Evolutionary conservation across 2,329 filamentous ascomycete genomes (phyloP), one percentile per base, ranked within the genome.

Genomic region (Neoarthrinium moseri): DNA sequence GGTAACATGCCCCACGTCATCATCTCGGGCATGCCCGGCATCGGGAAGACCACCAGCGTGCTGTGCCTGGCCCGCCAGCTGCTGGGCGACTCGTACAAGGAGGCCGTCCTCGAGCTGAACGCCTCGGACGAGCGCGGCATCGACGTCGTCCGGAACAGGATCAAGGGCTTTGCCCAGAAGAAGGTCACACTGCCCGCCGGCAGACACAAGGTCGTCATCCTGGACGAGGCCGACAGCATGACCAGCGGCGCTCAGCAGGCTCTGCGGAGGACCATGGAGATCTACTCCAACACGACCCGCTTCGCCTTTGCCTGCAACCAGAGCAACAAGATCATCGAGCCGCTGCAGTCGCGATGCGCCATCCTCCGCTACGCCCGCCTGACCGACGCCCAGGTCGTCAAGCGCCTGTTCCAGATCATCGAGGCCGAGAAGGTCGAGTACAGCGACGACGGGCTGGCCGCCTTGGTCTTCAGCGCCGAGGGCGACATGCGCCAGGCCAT

Each of bases 1-100:
- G 94, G 94, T 58, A 99, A 99, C 71, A 96, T 99, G 91, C 94
- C 94, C 3, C 94, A 99, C 70, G 83, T 99, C 61, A 97, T 99
- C 69, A 97, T 99, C 61, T 96, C 90, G n/a, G 94, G 94, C 49
- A 97, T 96, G 91, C 94, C 94, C 17, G 94, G 94, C 62, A 99
- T 97, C 61, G 94, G 94, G 68, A 99, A 99, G 75, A 99, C 94
- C 4, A 97, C 94, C 1, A 96, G 91, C 46, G 86, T 99, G 46
- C 74, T 97, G 50, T 97, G 94, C 64, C 81, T 99, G 37, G 94
- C 94, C 15, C 82, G 92, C 49, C 92, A 97, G 65, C 72, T 99
- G 49, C 77, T 99, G 2, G 94, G 94, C 7, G 88, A 95, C 62
- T 80, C 89, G 23, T 99, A 97, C 76, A 97, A 96, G 69, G 94